phyloP scores from a whole-genome alignment of 257 asterid genomes.

The Cordia subcordata region DNA sequence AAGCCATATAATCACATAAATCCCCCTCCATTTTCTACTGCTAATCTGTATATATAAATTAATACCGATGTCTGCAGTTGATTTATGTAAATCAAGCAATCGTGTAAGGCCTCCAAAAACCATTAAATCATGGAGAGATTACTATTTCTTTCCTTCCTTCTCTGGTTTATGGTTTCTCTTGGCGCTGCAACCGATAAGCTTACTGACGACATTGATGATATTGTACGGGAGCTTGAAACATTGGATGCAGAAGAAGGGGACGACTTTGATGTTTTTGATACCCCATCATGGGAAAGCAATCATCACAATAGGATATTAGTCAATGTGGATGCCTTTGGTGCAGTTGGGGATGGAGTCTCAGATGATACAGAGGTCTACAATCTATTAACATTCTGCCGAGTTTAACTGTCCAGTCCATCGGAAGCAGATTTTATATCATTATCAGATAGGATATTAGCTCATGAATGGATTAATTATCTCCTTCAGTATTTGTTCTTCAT shows the following conservation, averaged over 20 bases:
- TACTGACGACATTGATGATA: constrained; percentile 20
- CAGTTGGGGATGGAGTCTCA: constrained; percentile 83
- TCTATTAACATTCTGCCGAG: too few relatives aligned
- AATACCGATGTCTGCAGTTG: constrained; percentile 26
- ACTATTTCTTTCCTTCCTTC: constrained; percentile 37
- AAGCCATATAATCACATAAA: constrained; percentile 56
- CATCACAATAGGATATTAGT: constrained; percentile 47
- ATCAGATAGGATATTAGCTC: too few relatives aligned
- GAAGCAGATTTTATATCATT: too few relatives aligned
- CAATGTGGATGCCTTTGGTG: constrained; percentile 84
- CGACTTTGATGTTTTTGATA: constrained; percentile 28
- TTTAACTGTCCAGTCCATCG: too few relatives aligned
- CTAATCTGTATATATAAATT: constrained; percentile 46
- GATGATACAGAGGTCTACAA: constrained; percentile 98
- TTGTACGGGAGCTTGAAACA: constrained; percentile 25
- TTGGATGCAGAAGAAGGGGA: constrained; percentile 24
- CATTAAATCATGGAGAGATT: constrained; percentile 46
- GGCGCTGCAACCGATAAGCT: constrained; percentile 7
- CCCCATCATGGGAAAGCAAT: constrained; percentile 25
- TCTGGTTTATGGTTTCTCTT: constrained; percentile 30
- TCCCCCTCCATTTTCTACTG: constrained; percentile 29
- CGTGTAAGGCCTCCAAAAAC: constrained; percentile 13
- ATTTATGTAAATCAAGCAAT: constrained; percentile 37
- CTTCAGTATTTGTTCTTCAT: too few relatives aligned
- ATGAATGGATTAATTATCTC: too few relatives aligned